A percentile compares a stretch with the other conserved stretches of the same genome.
Conservation (phyloP, 148 eudicot genomes). For the Rhododendron griersonianum region DNA sequence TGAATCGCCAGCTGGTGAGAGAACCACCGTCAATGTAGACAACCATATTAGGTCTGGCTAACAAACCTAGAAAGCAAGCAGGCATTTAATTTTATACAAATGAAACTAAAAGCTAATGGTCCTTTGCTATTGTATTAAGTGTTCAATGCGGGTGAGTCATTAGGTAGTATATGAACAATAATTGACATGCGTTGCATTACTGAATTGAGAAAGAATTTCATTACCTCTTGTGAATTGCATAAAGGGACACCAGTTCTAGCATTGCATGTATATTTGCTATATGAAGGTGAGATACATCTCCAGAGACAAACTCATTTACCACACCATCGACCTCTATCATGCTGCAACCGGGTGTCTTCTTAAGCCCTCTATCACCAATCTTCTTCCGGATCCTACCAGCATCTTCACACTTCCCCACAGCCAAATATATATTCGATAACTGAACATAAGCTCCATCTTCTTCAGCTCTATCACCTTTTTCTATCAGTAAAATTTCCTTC, state of each 20-base stretch:
- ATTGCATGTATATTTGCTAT: neutral
- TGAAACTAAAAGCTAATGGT: neutral
- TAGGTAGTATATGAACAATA: neutral
- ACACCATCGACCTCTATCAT: neutral
- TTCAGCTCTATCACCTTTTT: neutral
- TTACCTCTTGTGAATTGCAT: neutral
- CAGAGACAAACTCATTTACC: neutral
- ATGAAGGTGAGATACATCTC: conserved; percentile 2
- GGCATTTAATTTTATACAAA: neutral
- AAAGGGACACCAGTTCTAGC: neutral
- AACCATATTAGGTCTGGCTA: neutral
- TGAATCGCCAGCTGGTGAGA: neutral
- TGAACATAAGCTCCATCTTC: conserved; percentile 1
- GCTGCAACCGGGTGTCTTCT: neutral
- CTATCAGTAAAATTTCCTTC: neutral
- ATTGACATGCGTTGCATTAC: neutral
- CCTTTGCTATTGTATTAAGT: neutral
- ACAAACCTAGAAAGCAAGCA: neutral
- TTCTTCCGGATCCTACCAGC: neutral
- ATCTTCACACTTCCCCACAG: neutral
- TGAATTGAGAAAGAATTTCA: neutral
- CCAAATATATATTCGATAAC: neutral
- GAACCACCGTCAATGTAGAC: neutral
- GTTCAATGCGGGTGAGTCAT: neutral
- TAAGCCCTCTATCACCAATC: neutral